Conservation (phyloP, 2,329 filamentous ascomycete species). For the Xenoacremonium recifei region DNA sequence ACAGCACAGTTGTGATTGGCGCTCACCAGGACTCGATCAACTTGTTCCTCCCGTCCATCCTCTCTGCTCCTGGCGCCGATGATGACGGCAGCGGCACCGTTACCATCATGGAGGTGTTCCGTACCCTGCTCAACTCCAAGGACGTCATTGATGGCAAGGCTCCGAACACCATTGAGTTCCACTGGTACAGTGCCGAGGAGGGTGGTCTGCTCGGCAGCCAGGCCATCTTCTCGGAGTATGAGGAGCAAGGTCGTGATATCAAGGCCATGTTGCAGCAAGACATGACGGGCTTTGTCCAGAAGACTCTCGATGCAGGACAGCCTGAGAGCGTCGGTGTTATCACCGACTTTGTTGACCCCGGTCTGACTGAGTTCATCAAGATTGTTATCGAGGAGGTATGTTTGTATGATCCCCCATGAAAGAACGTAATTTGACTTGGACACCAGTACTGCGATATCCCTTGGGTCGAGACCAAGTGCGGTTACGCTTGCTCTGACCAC, state of each 20-base stretch:
- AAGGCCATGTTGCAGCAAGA: conserved; percentile 99
- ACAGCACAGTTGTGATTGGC: conserved; percentile 84
- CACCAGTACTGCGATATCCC: conserved; percentile 80
- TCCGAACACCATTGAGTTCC: conserved; percentile 89
- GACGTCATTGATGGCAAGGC: conserved; percentile 69
- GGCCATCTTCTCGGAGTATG: conserved; percentile 82
- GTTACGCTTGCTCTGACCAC: conserved; percentile 79
- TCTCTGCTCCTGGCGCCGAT: conserved; percentile 89
- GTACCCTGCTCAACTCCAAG: conserved; percentile 72
- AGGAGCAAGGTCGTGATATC: conserved; percentile 68
- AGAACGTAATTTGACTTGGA: conserved; percentile 1
- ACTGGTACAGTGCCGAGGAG: conserved; percentile 93
- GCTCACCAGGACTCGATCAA: conserved; percentile 97
- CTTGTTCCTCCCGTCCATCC: conserved; percentile 78
- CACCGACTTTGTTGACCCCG: conserved; percentile 82
- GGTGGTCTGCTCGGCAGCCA: conserved; percentile 84
- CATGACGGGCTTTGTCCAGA: conserved; percentile 89
- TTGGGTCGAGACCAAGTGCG: conserved; percentile 83
- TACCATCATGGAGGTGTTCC: conserved; percentile 89
- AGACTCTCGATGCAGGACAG: conserved; percentile 77
- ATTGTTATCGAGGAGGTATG: conserved; percentile 65
- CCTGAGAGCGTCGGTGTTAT: conserved; percentile 89
- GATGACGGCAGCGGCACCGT: conserved; percentile 93
- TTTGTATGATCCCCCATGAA: neutral
- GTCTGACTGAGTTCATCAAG: conserved; percentile 87